A percentile compares a stretch with the other conserved stretches of the same genome.
phyloP scores from a whole-genome alignment of 129 eudicot genomes.

The Tanacetum coccineum region DNA sequence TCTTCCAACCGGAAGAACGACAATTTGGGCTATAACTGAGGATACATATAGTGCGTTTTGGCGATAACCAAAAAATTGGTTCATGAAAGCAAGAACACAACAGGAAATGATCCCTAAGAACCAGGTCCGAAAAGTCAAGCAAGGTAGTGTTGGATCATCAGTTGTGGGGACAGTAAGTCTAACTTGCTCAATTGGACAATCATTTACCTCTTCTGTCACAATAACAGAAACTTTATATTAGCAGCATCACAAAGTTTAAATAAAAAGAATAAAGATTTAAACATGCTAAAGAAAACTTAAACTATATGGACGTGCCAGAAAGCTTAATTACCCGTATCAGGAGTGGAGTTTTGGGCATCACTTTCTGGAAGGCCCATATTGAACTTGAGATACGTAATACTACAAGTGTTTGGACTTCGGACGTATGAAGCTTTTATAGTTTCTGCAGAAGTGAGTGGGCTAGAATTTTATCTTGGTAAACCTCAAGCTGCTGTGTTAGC shows the following conservation, averaged over 20 bases:
- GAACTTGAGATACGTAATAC: conserved; percentile 1
- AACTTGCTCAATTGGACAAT: conserved; percentile 82
- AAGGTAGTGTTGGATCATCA: conserved; percentile 73
- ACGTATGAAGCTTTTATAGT: neutral
- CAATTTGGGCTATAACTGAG: conserved; percentile 71
- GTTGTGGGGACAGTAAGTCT: conserved; percentile 71
- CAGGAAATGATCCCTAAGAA: conserved; percentile 67
- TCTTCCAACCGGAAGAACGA: conserved; percentile 67
- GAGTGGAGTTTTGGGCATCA: conserved; percentile 5
- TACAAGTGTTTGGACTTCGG: neutral
- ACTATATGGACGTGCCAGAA: neutral
- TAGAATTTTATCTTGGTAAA: conserved; percentile 1
- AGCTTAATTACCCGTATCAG: conserved; percentile 9
- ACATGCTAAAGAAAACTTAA: neutral
- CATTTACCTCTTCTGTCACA: conserved; percentile 46
- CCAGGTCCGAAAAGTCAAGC: conserved; percentile 82
- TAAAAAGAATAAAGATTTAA: neutral
- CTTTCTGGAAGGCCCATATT: conserved; percentile 2
- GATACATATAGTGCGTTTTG: conserved; percentile 53
- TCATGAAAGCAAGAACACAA: conserved; percentile 57
- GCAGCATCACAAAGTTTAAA: neutral
- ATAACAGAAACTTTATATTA: neutral
- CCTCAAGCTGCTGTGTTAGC: neutral
- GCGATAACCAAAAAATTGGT: conserved; percentile 78
- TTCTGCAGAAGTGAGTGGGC: neutral